Percentiles rank a stretch among this genome's conserved stretches.
phyloP scores from a whole-genome alignment of 257 asterid genomes.

The Capsicum chinense region DNA sequence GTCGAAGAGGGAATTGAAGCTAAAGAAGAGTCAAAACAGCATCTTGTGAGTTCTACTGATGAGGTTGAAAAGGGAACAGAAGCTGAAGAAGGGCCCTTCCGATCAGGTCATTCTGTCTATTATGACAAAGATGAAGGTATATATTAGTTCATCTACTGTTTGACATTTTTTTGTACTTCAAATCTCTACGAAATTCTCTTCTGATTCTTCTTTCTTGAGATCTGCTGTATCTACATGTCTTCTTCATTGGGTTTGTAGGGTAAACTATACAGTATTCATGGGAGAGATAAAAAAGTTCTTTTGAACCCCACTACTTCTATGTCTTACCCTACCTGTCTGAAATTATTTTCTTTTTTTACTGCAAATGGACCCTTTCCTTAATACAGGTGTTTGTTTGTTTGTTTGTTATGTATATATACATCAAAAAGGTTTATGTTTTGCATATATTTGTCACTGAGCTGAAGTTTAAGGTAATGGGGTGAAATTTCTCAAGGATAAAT shows the following conservation, averaged over 20 bases:
- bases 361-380: not conserved
- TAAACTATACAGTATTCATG: slow-evolving; percentile 28
- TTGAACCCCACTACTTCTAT: slow-evolving; percentile 42
- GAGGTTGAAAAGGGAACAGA: slow-evolving; percentile 28
- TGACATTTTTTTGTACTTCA: not conserved
- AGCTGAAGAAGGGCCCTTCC: slow-evolving; percentile 39
- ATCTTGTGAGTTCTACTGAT: not conserved
- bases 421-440: slow-evolving; percentile 4
- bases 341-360: slow-evolving; percentile 12
- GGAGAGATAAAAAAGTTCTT: not conserved
- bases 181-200: not conserved
- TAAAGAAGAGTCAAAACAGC: slow-evolving; percentile 39
- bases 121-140: slow-evolving; percentile 65
- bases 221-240: slow-evolving; percentile 5
- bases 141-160: slow-evolving; percentile 11
- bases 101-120: slow-evolving; percentile 52
- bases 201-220: slow-evolving; percentile 8
- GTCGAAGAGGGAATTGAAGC: slow-evolving; percentile 31
- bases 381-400: not conserved
- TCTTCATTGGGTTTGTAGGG: slow-evolving; percentile 29
- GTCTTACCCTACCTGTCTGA: slow-evolving; percentile 23
- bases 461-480: not conserved
- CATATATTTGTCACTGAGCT: not conserved
- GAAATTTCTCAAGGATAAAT: slow-evolving; percentile 15
- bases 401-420: not conserved